Conservation (phyloP, 352 stramenopile genomes). For the Globisporangium iwayamae region DNA sequence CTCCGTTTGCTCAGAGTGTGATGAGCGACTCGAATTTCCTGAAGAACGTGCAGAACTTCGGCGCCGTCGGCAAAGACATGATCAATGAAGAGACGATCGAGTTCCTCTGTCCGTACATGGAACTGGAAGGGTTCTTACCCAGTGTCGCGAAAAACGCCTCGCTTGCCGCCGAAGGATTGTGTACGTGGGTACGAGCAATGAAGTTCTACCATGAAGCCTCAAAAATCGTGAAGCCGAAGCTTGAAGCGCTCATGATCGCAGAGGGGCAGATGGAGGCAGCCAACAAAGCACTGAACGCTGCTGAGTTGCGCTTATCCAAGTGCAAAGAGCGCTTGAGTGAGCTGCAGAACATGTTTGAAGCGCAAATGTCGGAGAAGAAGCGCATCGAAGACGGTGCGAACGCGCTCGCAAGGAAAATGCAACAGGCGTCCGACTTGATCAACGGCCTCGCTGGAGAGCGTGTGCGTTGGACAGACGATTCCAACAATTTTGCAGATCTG, state of each 20-base stretch:
- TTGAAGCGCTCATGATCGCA: constrained; percentile 95
- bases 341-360: constrained; percentile 96
- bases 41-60: constrained; percentile 95
- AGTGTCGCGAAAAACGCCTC: constrained; percentile 97
- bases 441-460: constrained; percentile 95
- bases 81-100: constrained; percentile 99
- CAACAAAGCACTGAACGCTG: constrained; percentile 94
- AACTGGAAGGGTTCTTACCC: constrained; percentile 95
- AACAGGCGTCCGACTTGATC: constrained; percentile 96
- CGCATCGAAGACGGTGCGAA: constrained; percentile 96
- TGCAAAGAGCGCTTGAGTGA: constrained; percentile 94
- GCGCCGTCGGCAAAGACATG: constrained; percentile 93
- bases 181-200: constrained; percentile 97
- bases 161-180: constrained; percentile 94
- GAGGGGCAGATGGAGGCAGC: constrained; percentile 97
- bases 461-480: constrained; percentile 97
- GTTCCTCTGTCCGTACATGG: constrained; percentile 95
- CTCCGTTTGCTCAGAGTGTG: constrained; percentile 92
- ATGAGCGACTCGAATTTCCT: constrained; percentile 97
- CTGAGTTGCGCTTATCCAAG: constrained; percentile 89
- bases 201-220: constrained; percentile 98
- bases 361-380: constrained; percentile 96
- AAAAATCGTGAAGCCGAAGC: constrained; percentile 98
- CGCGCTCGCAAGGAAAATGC: constrained; percentile 95
- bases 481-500: constrained; percentile 96